Evolutionary conservation across 805 yeast genomes (phyloP), one percentile per base, ranked within the genome.

Genomic region (Sugiyamaella mastotermitis): DNA sequence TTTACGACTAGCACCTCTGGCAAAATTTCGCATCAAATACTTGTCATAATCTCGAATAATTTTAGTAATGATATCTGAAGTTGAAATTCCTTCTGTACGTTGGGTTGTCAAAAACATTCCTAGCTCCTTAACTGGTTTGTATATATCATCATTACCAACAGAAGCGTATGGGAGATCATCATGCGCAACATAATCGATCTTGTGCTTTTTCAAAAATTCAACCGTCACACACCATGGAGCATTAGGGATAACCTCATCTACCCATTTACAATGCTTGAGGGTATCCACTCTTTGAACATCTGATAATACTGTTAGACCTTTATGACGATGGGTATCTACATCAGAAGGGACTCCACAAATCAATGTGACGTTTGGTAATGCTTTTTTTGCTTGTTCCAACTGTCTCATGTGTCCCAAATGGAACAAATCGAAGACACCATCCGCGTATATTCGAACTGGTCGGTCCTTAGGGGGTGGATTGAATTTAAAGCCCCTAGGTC

Each of bases 401-500:
- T 92, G 98, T 56, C 87, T 78, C 98, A 92, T 92, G 58, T 92
- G 98, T 17, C 98, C 98, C 55, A 92, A 60, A 62, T 92, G 98
- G 65, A 92, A 92, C 46, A 92, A 66, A 62, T 92, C 98, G 66
- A 92, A 92, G 14, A 92, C 96, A 37, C 98, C 98, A 62, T 92
- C 98, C 4, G 98, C 98, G 58, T 92, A 92, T n/a, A 92, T 76
- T 43, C 98, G 72, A 20, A 92, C 77, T 1, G 95, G 88, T 42
- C 96, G 71, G 54, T 82, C 92, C 3, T 58, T 66, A 2, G 96
- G 94, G 2, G 98, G 98, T 18, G 79, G 50, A 50, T 85, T 86
- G 60, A 92, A 74, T 49, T 66, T 68, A 64, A 63, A 86, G 2
- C 96, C 96, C 22, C 62, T 61, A 17, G 95, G 96, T 51, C 95